Percentiles rank a stretch among this genome's conserved stretches.
Conservation (phyloP, 768 basidiomycete species). For the Chalciporus piperatus region DNA sequence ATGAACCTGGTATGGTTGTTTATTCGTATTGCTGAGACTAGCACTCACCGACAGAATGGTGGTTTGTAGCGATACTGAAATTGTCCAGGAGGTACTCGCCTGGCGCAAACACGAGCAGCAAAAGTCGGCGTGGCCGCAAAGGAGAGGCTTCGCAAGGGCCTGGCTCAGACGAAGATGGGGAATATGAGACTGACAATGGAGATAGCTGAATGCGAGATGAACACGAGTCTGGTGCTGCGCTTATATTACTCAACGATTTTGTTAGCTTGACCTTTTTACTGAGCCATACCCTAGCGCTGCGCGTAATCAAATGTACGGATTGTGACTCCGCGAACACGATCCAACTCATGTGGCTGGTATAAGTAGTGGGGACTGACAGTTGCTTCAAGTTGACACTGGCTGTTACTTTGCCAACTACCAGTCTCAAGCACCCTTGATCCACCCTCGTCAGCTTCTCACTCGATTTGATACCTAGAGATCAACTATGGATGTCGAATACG, state of each 20-base stretch:
- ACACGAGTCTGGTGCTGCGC: background rate
- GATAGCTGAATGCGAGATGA: slow-evolving; percentile 2
- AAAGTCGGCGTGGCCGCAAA: slow-evolving; percentile 18
- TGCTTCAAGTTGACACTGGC: too few species aligned
- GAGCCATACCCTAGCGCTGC: background rate
- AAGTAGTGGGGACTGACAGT: too few species aligned
- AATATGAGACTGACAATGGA: slow-evolving; percentile 20
- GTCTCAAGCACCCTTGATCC: slow-evolving; percentile 4
- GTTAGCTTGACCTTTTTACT: slow-evolving; percentile 1
- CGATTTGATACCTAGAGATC: slow-evolving; percentile 14
- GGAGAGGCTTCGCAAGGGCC: slow-evolving; percentile 1
- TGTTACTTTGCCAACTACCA: slow-evolving; percentile 16
- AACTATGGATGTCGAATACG: slow-evolving; percentile 98
- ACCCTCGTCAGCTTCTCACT: slow-evolving; percentile 7
- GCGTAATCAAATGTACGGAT: slow-evolving; percentile 9
- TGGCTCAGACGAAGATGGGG: slow-evolving; percentile 17
- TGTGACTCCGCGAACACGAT: background rate
- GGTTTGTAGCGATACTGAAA: slow-evolving; percentile 20
- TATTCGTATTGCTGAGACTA: background rate
- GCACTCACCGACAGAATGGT: slow-evolving; percentile 5
- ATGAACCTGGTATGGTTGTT: slow-evolving; percentile 44
- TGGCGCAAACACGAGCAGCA: slow-evolving; percentile 6
- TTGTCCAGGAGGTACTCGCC: slow-evolving; percentile 27
- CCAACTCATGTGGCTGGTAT: too few species aligned
- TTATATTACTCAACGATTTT: background rate